Conservation (phyloP, 2,329 filamentous ascomycete species). For the Macrophomina phaseolina region DNA sequence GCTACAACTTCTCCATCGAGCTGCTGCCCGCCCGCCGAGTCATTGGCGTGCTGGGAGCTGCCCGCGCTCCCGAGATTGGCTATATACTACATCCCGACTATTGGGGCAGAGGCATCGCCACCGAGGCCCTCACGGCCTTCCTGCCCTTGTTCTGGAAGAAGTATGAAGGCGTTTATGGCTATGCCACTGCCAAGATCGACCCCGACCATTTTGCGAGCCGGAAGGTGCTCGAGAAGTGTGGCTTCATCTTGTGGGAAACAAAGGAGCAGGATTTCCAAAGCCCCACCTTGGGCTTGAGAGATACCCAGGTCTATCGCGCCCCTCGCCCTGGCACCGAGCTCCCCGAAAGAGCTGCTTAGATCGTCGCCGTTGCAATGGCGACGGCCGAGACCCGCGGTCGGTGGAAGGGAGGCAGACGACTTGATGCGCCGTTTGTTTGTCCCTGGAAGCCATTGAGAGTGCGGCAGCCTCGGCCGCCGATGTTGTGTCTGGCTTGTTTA, state of each 20-base stretch:
- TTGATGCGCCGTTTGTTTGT: neutral
- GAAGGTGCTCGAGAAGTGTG: constrained; percentile 62
- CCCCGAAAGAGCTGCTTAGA: neutral
- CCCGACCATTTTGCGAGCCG: constrained; percentile 59
- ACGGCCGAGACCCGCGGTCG: neutral
- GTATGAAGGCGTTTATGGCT: constrained; percentile 43
- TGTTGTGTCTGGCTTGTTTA: neutral
- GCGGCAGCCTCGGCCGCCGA: neutral
- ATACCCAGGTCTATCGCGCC: constrained; percentile 45
- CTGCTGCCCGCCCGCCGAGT: constrained; percentile 43
- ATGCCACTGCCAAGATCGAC: constrained; percentile 48
- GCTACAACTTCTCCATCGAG: constrained; percentile 65
- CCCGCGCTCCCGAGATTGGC: constrained; percentile 49
- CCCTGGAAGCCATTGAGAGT: neutral
- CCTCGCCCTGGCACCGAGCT: constrained; percentile 29
- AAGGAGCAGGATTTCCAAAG: constrained; percentile 50
- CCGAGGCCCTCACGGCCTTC: constrained; percentile 51
- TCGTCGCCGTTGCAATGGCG: neutral
- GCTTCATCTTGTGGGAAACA: constrained; percentile 57
- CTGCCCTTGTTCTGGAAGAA: constrained; percentile 49
- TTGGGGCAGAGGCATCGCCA: constrained; percentile 51
- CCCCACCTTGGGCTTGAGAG: constrained; percentile 41
- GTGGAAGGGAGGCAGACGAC: neutral
- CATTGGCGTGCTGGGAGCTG: constrained; percentile 51
- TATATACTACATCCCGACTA: constrained; percentile 50